phyloP scores from a whole-genome alignment of 768 basidiomycete species.

The Pleurotus tuoliensis region DNA sequence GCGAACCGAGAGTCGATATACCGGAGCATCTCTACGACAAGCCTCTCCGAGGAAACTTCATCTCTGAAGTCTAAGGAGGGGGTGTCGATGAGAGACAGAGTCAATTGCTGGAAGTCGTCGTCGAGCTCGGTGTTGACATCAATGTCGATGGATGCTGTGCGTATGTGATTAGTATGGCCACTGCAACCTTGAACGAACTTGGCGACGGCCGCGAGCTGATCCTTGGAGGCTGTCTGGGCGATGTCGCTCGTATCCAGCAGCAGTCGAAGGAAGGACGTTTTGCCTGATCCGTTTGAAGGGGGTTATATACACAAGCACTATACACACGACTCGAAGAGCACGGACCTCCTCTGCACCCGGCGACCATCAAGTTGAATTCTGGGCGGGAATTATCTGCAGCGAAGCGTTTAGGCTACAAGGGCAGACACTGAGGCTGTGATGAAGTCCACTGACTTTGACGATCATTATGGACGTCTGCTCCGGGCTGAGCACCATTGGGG shows the following conservation, averaged over 20 bases:
- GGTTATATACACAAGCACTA: constrained; percentile 15
- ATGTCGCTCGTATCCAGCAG: constrained; percentile 78
- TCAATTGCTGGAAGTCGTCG: constrained; percentile 44
- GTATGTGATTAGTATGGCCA: constrained; percentile 69
- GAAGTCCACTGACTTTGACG: neutral
- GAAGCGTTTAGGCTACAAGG: neutral
- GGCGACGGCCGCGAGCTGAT: constrained; percentile 77
- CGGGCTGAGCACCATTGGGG: neutral
- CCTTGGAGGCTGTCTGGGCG: constrained; percentile 56
- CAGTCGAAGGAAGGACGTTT: constrained; percentile 84
- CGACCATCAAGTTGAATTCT: constrained; percentile 65
- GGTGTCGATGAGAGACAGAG: constrained; percentile 76
- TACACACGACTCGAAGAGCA: constrained; percentile 15
- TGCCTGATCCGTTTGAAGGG: constrained; percentile 50
- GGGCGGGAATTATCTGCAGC: constrained; percentile 1
- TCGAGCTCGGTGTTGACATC: constrained; percentile 50
- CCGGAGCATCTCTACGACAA: constrained; percentile 62
- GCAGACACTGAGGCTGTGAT: neutral
- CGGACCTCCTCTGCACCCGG: constrained; percentile 70
- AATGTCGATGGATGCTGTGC: constrained; percentile 69
- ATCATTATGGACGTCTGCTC: constrained; percentile 5
- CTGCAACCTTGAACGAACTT: constrained; percentile 77
- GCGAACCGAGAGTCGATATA: constrained; percentile 71
- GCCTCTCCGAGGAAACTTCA: constrained; percentile 57
- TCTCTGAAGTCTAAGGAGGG: constrained; percentile 76